Evolutionary conservation across 1,284 basidiomycete species (phyloP).

Genomic region (Naganishia sp.): DNA sequence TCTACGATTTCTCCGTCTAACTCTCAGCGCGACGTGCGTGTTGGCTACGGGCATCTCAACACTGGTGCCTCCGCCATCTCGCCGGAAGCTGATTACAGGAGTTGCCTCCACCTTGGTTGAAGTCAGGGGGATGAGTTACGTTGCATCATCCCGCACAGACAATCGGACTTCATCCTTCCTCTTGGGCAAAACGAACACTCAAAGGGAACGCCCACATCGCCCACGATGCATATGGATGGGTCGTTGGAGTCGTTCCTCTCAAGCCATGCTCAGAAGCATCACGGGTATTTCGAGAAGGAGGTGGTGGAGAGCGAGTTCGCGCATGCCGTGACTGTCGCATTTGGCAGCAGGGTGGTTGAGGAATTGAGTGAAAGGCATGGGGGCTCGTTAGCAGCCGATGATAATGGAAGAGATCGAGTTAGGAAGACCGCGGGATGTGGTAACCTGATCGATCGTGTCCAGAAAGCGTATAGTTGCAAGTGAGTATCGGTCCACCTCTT

Average conservation of each 20-base stretch:
- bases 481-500: background rate
- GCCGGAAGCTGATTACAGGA: too few relatives aligned
- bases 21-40: too few relatives aligned
- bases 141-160: too few relatives aligned
- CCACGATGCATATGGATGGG: slow-evolving; percentile 2
- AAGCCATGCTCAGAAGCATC: background rate
- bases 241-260: background rate
- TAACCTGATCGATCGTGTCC: slow-evolving; percentile 17
- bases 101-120: too few relatives aligned
- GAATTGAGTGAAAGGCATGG: too few relatives aligned
- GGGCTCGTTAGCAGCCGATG: background rate
- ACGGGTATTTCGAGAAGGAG: slow-evolving; percentile 12
- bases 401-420: background rate
- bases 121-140: too few relatives aligned
- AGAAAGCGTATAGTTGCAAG: slow-evolving; percentile 32
- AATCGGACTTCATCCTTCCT: background rate
- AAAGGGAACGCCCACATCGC: background rate
- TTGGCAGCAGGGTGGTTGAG: slow-evolving; percentile 3
- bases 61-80: too few relatives aligned
- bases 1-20: too few relatives aligned
- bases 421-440: slow-evolving; percentile 15
- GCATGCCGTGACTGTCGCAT: slow-evolving; percentile 3
- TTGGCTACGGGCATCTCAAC: too few relatives aligned
- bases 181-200: too few relatives aligned
- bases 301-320: slow-evolving; percentile 1